A percentile compares a stretch with the other conserved stretches of the same genome.
These are phyloP conservation scores for Talaromyces albobiverticillius DNA, from an alignment of 2,329 filamentous ascomycete genomes.

Conservation along the genomic window DNA sequence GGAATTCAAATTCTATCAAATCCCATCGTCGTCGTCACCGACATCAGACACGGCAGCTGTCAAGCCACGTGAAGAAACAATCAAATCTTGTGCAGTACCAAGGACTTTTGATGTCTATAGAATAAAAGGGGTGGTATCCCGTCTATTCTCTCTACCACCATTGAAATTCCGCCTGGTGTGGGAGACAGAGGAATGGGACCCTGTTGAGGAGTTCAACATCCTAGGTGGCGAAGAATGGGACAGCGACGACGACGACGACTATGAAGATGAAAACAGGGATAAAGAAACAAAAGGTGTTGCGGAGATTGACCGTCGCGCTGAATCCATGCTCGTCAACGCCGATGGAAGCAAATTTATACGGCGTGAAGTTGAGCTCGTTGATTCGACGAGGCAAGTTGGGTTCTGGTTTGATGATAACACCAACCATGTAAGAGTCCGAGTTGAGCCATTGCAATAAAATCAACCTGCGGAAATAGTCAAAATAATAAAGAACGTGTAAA, in stretches of 20 bases:
- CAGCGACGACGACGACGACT: conserved; percentile 19
- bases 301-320: background rate
- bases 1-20: conserved; percentile 57
- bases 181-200: conserved; percentile 91
- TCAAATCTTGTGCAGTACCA: conserved; percentile 58
- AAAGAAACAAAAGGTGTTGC: conserved; percentile 35
- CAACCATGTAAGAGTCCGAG: conserved; percentile 64
- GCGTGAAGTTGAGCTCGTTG: conserved; percentile 74
- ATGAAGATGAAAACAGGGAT: conserved; percentile 34
- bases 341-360: conserved; percentile 63
- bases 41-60: background rate
- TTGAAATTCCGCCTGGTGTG: conserved; percentile 68
- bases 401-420: conserved; percentile 71
- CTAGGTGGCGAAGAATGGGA: conserved; percentile 51
- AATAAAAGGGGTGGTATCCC: conserved; percentile 73
- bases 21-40: conserved; percentile 16
- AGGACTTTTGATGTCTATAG: conserved; percentile 76
- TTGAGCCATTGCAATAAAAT: conserved; percentile 50
- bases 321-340: conserved; percentile 19
- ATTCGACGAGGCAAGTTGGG: conserved; percentile 76
- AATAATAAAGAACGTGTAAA: too few relatives aligned
- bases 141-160: conserved; percentile 64
- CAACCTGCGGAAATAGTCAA: background rate
- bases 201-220: conserved; percentile 62
- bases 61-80: background rate